Evolutionary conservation across 208 protist species (phyloP).

Genomic region (Porcisia deanei): DNA sequence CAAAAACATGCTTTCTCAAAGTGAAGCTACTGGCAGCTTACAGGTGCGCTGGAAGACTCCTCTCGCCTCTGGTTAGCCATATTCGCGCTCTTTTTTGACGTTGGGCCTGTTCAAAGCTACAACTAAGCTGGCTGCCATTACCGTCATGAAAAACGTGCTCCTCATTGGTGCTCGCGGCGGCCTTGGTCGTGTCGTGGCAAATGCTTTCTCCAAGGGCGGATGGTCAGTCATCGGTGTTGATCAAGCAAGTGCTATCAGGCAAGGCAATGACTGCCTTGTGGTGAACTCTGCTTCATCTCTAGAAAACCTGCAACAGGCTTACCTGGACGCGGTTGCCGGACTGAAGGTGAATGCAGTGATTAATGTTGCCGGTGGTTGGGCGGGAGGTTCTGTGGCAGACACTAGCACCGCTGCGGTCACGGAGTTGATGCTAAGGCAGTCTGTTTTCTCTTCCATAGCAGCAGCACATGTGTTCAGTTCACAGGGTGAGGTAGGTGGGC

Average conservation of each 20-base stretch:
- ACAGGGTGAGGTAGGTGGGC: constrained; percentile 30
- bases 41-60: too few relatives aligned
- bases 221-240: constrained; percentile 33
- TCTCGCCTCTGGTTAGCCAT: neutral
- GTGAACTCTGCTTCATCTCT: constrained; percentile 35
- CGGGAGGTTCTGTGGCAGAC: constrained; percentile 47
- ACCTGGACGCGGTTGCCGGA: constrained; percentile 24
- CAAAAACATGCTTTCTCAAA: too few relatives aligned
- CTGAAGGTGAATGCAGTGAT: constrained; percentile 62
- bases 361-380: constrained; percentile 83
- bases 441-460: constrained; percentile 71
- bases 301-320: constrained; percentile 29
- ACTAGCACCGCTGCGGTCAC: constrained; percentile 28
- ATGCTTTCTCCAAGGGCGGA: constrained; percentile 15
- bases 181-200: constrained; percentile 45
- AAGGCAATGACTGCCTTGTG: neutral
- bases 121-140: neutral
- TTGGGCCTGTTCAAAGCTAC: neutral
- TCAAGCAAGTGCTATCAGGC: neutral
- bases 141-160: constrained; percentile 19
- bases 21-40: too few relatives aligned
- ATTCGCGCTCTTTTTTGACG: neutral
- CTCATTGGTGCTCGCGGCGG: constrained; percentile 53
- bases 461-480: constrained; percentile 55
- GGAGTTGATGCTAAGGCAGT: constrained; percentile 78